Evolutionary conservation across 2,329 filamentous ascomycete genomes (phyloP), one percentile per base, ranked within the genome.

Genomic region (Ceratocystis albifundus): DNA sequence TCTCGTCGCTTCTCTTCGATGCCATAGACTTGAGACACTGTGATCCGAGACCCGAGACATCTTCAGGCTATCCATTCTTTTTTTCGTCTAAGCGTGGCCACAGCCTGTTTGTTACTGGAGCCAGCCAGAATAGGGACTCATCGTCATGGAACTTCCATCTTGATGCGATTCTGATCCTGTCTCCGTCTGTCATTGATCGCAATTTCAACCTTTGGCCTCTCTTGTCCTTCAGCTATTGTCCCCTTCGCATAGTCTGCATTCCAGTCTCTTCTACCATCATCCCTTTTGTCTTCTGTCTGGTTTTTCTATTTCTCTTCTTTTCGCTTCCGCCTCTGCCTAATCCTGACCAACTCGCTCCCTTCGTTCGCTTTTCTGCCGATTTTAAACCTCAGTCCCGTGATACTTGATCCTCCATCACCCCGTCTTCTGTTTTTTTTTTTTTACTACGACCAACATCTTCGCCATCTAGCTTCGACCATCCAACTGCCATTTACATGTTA

Each of bases 271-370:
- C 22, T 15, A 25, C 15, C 36, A 25, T 15, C 48, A 53, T 53
- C 48, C 45, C 46, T 53, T 64, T 64, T 64, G 44, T 28, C 36
- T 17, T 50, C 61, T 20, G 0, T 25, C 36, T 53, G 25, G 61
- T 25, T 44, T 28, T 62, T 25, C 36, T 62, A 45, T 17, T 62
- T 15, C 15, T 50, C n/a, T 57, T 66, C 53, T 62, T 46, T 62
- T 48, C 62, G 44, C 44, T 25, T 10, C 25, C 28, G 36, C 25
- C 12, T 63, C 30, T 28, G 10, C 61, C 15, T 5, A 20, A 30
- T 59, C n/a, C 55, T 17, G 55, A n/a, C 25, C 25, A 12, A 12
- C 7, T 59, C 15, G 55, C 12, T 36, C 30, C 30, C 17, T 59
- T 59, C 28, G 55, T 36, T 59, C n/a, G 7, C 32, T n/a, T 30